Conservation (phyloP, 1,284 basidiomycete species). For the Leccinum glutinopallens region DNA sequence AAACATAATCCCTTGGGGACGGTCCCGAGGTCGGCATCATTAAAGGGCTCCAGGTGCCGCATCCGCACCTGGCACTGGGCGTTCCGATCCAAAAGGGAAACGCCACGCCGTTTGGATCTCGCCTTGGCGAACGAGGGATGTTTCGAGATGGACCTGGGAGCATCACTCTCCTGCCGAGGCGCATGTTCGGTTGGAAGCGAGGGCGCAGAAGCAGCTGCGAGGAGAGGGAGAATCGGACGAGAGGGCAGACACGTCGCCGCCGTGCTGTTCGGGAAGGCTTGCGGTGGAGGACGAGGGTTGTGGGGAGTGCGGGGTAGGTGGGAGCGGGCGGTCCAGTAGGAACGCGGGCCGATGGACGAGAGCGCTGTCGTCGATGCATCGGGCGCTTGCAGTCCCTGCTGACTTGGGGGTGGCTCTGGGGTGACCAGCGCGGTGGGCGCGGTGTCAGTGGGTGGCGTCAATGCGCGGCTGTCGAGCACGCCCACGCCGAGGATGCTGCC, state of each 20-base stretch:
- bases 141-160: slow-evolving; percentile 33
- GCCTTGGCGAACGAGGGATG: slow-evolving; percentile 12
- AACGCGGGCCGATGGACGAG: slow-evolving; percentile 26
- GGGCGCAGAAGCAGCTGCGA: slow-evolving; percentile 17
- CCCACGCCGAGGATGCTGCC: slow-evolving; percentile 48
- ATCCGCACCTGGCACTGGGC: slow-evolving; percentile 15
- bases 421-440: background rate
- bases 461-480: slow-evolving; percentile 28
- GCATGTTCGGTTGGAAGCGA: slow-evolving; percentile 15
- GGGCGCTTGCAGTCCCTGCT: slow-evolving; percentile 1
- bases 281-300: slow-evolving; percentile 20
- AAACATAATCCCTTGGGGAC: slow-evolving; percentile 34
- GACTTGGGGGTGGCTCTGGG: slow-evolving; percentile 10
- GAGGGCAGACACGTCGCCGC: slow-evolving; percentile 16
- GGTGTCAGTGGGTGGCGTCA: slow-evolving; percentile 1
- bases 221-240: slow-evolving; percentile 31
- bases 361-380: slow-evolving; percentile 26
- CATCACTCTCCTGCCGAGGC: slow-evolving; percentile 10
- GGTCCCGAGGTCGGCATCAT: slow-evolving; percentile 1
- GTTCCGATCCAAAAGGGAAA: slow-evolving; percentile 23
- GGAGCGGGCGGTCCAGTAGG: slow-evolving; percentile 28
- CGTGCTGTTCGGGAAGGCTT: slow-evolving; percentile 22
- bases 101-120: slow-evolving; percentile 16
- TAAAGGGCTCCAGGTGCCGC: slow-evolving; percentile 5
- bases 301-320: slow-evolving; percentile 16